These are phyloP conservation scores for Penicillium griseofulvum DNA, from an alignment of 2,329 filamentous ascomycete genomes.

Conservation along the genomic window DNA sequence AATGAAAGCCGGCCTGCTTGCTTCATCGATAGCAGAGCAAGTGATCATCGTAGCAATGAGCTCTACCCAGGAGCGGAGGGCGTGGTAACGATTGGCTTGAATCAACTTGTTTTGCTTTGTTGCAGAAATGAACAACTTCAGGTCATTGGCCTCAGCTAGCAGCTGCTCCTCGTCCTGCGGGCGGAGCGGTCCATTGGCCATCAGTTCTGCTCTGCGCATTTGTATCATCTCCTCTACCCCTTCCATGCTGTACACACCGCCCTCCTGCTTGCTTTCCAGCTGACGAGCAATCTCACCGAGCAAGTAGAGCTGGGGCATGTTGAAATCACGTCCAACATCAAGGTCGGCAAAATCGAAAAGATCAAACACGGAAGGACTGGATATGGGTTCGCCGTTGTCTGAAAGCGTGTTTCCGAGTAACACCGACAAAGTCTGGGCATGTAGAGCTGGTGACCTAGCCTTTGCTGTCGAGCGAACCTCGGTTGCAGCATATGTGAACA, in stretches of 20 bases:
- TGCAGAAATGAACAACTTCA: slow-evolving; percentile 40
- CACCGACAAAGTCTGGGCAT: slow-evolving; percentile 62
- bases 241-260: slow-evolving; percentile 63
- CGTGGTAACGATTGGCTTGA: slow-evolving; percentile 55
- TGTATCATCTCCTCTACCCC: slow-evolving; percentile 70
- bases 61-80: slow-evolving; percentile 80
- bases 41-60: slow-evolving; percentile 80
- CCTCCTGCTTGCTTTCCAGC: slow-evolving; percentile 56
- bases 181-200: slow-evolving; percentile 45
- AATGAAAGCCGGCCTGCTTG: slow-evolving; percentile 71
- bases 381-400: slow-evolving; percentile 62
- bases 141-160: slow-evolving; percentile 36
- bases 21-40: slow-evolving; percentile 73
- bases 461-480: slow-evolving; percentile 78
- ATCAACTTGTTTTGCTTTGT: slow-evolving; percentile 42
- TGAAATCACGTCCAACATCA: slow-evolving; percentile 48
- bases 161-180: slow-evolving; percentile 44
- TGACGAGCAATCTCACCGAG: slow-evolving; percentile 67
- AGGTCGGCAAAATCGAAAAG: slow-evolving; percentile 86
- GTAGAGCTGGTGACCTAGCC: slow-evolving; percentile 66
- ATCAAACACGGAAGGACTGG: slow-evolving; percentile 79
- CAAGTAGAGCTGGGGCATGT: slow-evolving; percentile 56
- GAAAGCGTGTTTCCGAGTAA: slow-evolving; percentile 71
- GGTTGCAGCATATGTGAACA: slow-evolving; percentile 79
- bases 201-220: slow-evolving; percentile 47